phyloP scores from a whole-genome alignment of 2,329 filamentous ascomycete species.

The Pyricularia pennisetigena region DNA sequence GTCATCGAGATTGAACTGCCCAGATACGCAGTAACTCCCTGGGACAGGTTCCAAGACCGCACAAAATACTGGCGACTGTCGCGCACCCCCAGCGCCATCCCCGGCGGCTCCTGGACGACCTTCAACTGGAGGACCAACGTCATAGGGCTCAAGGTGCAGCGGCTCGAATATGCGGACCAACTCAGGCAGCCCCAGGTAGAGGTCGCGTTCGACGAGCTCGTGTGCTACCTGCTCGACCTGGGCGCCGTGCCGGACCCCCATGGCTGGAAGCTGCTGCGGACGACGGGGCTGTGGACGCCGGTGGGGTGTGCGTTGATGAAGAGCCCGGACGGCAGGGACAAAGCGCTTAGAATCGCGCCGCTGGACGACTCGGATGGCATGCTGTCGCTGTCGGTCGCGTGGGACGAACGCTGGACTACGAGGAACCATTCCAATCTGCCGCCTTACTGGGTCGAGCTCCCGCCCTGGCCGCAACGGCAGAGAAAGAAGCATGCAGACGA shows the following conservation, averaged over 20 bases:
- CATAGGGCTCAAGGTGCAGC: conserved; percentile 51
- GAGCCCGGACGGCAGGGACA: conserved; percentile 36
- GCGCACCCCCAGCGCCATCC: conserved; percentile 38
- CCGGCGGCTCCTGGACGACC: conserved; percentile 53
- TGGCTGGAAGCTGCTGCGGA: conserved; percentile 46
- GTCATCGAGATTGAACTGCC: conserved; percentile 58
- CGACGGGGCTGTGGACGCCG: conserved; percentile 50
- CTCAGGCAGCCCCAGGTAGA: conserved; percentile 43
- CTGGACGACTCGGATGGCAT: conserved; percentile 52
- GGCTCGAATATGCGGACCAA: conserved; percentile 52
- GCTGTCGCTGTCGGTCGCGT: conserved; percentile 45
- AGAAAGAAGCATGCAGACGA: conserved; percentile 4
- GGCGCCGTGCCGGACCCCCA: conserved; percentile 51
- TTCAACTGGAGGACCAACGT: conserved; percentile 57
- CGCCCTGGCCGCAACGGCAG: conserved; percentile 18
- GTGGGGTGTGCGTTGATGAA: conserved; percentile 46
- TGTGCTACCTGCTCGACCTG: conserved; percentile 52
- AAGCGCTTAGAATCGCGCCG: conserved; percentile 41
- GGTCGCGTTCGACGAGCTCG: conserved; percentile 45
- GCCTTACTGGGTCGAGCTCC: conserved; percentile 47
- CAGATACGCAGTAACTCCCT: conserved; percentile 51
- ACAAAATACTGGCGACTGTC: conserved; percentile 49
- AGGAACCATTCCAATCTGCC: conserved; percentile 42
- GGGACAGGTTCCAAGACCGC: conserved; percentile 42
- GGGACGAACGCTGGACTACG: conserved; percentile 43